Evolutionary conservation across 2,329 filamentous ascomycete genomes (phyloP).

Genomic region (Venturia pyrina): DNA sequence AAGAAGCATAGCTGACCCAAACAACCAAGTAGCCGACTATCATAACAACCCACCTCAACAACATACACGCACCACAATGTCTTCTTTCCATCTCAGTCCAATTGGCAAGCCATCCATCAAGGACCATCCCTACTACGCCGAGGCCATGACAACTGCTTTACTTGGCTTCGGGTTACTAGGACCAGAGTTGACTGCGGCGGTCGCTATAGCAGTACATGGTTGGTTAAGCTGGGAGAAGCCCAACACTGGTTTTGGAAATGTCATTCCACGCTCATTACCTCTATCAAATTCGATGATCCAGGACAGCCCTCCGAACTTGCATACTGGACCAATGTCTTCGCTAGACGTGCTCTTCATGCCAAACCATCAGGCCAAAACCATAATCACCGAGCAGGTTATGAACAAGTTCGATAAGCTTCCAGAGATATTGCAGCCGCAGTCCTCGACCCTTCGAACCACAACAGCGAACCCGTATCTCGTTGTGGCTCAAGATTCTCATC

Average conservation of each 20-base stretch:
- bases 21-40: not conserved
- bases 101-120: not conserved
- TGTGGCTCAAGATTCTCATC: too few species aligned
- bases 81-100: not conserved
- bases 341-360: not conserved
- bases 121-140: not conserved
- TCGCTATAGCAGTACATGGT: not conserved
- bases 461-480: too few species aligned
- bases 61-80: not conserved
- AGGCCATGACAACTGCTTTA: not conserved
- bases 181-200: not conserved
- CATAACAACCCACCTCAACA: not conserved
- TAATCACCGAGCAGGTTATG: not conserved
- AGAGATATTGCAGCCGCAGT: not conserved
- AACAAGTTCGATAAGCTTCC: not conserved
- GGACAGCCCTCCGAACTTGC: not conserved
- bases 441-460: too few species aligned
- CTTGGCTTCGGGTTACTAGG: not conserved
- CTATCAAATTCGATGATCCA: not conserved
- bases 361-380: not conserved
- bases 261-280: not conserved
- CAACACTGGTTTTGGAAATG: not conserved
- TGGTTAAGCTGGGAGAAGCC: not conserved
- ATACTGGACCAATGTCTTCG: not conserved
- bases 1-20: not conserved